phyloP scores from a whole-genome alignment of 2,329 filamentous ascomycete species.

The Niveomyces coronatus region DNA sequence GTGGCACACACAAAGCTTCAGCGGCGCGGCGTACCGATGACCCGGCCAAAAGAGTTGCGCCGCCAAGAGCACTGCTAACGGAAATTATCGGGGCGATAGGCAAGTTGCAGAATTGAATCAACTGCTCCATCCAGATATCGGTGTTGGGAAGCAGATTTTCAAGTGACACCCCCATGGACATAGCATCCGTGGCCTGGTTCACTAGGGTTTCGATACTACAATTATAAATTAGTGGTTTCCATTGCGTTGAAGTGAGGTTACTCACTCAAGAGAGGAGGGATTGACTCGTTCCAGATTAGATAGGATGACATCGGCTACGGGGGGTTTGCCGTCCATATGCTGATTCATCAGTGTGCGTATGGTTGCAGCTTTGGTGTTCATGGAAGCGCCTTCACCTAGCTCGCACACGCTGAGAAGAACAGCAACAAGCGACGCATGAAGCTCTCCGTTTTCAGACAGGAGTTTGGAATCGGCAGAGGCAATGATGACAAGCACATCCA shows the following conservation, averaged over 20 bases:
- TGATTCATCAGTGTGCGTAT: conserved; percentile 38
- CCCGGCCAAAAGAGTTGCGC: conserved; percentile 55
- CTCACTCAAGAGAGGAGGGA: conserved; percentile 41
- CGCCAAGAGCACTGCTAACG: conserved; percentile 62
- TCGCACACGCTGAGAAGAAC: conserved; percentile 46
- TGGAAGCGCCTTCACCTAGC: conserved; percentile 23
- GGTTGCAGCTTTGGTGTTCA: conserved; percentile 30
- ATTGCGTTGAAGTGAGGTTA: neutral
- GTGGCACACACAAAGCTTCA: conserved; percentile 24
- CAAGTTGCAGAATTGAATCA: conserved; percentile 43
- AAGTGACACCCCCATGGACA: conserved; percentile 17
- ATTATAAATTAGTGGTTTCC: neutral
- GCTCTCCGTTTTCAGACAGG: conserved; percentile 32
- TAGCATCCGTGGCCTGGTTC: conserved; percentile 32
- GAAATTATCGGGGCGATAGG: conserved; percentile 54
- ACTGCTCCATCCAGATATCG: conserved; percentile 53
- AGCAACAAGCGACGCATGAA: conserved; percentile 40
- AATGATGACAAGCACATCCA: conserved; percentile 37
- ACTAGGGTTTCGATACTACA: conserved; percentile 42
- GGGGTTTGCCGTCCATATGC: conserved; percentile 30
- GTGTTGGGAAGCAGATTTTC: conserved; percentile 52
- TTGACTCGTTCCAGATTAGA: conserved; percentile 41
- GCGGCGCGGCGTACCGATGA: conserved; percentile 14
- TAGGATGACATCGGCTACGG: conserved; percentile 42
- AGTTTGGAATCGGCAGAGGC: conserved; percentile 27